Percentiles rank a stretch among this genome's conserved stretches.
Evolutionary conservation across 2,329 filamentous ascomycete genomes (phyloP).

Genomic region (Epichloe aotearoae): DNA sequence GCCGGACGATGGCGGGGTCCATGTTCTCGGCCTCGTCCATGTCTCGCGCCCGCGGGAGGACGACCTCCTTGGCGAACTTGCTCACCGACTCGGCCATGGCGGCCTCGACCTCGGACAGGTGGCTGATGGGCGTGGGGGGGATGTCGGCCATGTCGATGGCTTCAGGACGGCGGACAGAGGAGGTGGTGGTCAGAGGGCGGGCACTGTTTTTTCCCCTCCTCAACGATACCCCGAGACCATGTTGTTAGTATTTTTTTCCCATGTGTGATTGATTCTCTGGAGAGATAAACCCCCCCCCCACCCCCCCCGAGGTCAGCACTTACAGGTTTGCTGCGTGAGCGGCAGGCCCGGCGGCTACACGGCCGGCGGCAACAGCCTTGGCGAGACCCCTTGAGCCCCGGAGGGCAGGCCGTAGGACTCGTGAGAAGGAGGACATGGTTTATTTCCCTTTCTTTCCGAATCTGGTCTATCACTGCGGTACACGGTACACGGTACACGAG

Average conservation of each 20-base stretch:
- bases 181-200: constrained; percentile 48
- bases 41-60: constrained; percentile 82
- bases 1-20: constrained; percentile 78
- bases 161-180: constrained; percentile 33
- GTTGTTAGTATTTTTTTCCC: too few relatives aligned
- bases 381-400: constrained; percentile 28
- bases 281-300: too few relatives aligned
- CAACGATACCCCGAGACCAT: too few relatives aligned
- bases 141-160: constrained; percentile 56
- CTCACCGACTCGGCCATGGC: constrained; percentile 83
- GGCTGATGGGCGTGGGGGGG: constrained; percentile 85
- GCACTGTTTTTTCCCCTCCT: constrained; percentile 3
- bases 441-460: not conserved
- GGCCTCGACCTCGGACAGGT: constrained; percentile 77
- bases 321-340: constrained; percentile 12
- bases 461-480: too few relatives aligned
- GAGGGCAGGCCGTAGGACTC: constrained; percentile 38
- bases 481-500: too few relatives aligned
- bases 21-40: constrained; percentile 97
- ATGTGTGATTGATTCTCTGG: not conserved
- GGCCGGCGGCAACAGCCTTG: constrained; percentile 13
- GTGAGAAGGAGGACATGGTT: constrained; percentile 33
- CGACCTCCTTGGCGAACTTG: constrained; percentile 80
- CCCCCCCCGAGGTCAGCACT: constrained; percentile 7
- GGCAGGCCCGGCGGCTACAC: not conserved